Conservation (phyloP, 1,139 yeast genomes). For the Suhomyces atakaporum region DNA sequence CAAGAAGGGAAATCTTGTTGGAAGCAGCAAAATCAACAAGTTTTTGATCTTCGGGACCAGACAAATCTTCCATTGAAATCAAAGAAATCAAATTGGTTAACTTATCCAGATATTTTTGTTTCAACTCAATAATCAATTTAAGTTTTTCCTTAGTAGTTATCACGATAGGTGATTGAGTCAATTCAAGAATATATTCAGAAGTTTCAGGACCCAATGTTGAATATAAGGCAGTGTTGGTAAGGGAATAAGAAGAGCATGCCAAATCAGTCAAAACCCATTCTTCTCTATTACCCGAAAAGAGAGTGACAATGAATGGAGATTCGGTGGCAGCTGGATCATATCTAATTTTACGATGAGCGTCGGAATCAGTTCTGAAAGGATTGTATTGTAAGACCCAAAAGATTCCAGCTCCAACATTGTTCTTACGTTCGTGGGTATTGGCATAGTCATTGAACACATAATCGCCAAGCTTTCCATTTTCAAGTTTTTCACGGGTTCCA, state of each 20-base stretch:
- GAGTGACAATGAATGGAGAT: conserved; percentile 49
- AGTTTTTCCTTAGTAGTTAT: conserved; percentile 51
- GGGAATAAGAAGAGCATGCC: conserved; percentile 53
- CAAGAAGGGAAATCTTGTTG: conserved; percentile 29
- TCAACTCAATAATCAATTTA: conserved; percentile 40
- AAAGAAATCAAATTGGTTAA: conserved; percentile 29
- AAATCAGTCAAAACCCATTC: conserved; percentile 66
- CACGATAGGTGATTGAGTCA: conserved; percentile 60
- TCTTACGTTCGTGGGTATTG: conserved; percentile 42
- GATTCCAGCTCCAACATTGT: conserved; percentile 65
- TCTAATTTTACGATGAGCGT: conserved; percentile 29
- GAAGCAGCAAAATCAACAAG: conserved; percentile 25
- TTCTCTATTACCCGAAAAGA: conserved; percentile 56
- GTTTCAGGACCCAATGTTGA: conserved; percentile 66
- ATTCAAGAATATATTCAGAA: conserved; percentile 55
- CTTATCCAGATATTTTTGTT: conserved; percentile 25
- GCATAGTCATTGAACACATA: conserved; percentile 54
- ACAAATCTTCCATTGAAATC: conserved; percentile 54
- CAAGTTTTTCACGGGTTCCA: conserved; percentile 47
- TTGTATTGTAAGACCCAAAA: conserved; percentile 52
- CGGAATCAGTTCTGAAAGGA: conserved; percentile 35
- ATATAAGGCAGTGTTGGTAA: conserved; percentile 62
- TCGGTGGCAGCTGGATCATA: conserved; percentile 25
- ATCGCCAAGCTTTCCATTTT: conserved; percentile 43
- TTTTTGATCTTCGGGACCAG: conserved; percentile 13